phyloP scores from a whole-genome alignment of 352 stramenopile genomes.

The Phytophthora syringae region DNA sequence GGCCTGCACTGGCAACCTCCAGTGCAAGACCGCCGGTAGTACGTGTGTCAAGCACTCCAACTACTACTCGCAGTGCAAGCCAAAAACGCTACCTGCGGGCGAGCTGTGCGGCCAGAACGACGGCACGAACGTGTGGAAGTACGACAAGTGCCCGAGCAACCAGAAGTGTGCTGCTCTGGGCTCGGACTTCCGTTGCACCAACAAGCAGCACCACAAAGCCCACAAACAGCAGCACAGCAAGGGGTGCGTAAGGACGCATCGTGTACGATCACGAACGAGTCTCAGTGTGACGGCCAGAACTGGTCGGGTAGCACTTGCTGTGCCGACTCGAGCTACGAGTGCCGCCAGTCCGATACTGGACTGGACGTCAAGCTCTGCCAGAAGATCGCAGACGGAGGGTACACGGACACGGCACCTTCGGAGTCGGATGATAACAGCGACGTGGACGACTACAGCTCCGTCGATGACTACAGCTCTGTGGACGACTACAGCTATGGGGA shows the following conservation, averaged over 20 bases:
- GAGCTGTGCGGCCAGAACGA: conserved; percentile 49
- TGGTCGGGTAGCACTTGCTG: conserved; percentile 29
- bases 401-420: no score
- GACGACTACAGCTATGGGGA: conserved; percentile 20
- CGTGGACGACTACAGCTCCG: background rate
- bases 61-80: conserved; percentile 47
- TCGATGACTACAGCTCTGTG: background rate
- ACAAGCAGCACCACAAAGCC: conserved; percentile 33
- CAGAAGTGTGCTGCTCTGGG: conserved; percentile 31
- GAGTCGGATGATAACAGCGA: background rate
- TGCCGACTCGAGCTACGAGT: conserved; percentile 27
- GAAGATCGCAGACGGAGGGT: background rate
- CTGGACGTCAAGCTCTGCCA: conserved; percentile 30
- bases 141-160: conserved; percentile 37
- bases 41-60: conserved; percentile 37
- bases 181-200: conserved; percentile 38
- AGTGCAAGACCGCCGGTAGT: conserved; percentile 13
- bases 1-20: conserved; percentile 22
- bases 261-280: conserved; percentile 27
- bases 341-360: conserved; percentile 18
- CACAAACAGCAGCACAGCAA: no score
- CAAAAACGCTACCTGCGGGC: conserved; percentile 10
- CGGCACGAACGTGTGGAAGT: conserved; percentile 40
- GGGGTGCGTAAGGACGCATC: conserved; percentile 8
- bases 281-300: conserved; percentile 28